Evolutionary conservation across 2,329 filamentous ascomycete genomes (phyloP).

Genomic region (Penicillium glabrum): DNA sequence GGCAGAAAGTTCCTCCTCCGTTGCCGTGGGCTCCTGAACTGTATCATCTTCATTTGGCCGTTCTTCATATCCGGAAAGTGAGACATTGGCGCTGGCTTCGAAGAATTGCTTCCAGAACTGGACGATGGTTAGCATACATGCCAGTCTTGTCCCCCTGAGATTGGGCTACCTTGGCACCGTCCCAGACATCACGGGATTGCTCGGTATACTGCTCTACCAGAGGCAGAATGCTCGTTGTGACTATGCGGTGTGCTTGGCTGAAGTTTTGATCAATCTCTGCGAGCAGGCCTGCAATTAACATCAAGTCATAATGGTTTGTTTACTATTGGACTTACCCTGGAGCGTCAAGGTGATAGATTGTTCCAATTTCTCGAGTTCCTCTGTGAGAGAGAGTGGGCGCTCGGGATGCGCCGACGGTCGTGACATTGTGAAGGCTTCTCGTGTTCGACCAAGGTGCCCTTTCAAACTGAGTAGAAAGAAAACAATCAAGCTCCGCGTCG

Average conservation of each 20-base stretch:
- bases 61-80: conserved; percentile 91
- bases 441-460: neutral
- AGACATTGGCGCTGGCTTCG: conserved; percentile 96
- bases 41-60: conserved; percentile 61
- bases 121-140: conserved; percentile 3
- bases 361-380: conserved; percentile 93
- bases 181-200: conserved; percentile 92
- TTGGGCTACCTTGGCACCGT: conserved; percentile 78
- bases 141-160: neutral
- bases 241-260: conserved; percentile 92
- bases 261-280: conserved; percentile 98
- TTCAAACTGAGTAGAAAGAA: neutral
- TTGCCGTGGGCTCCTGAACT: conserved; percentile 51
- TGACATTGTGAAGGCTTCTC: conserved; percentile 44
- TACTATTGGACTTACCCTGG: conserved; percentile 62
- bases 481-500: conserved; percentile 2
- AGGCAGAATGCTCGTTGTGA: conserved; percentile 88
- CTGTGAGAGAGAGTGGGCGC: conserved; percentile 74
- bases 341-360: conserved; percentile 95
- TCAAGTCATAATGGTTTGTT: conserved; percentile 10
- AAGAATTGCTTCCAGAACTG: conserved; percentile 99
- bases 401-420: conserved; percentile 49
- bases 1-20: conserved; percentile 57
- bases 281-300: conserved; percentile 10
- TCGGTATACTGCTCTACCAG: conserved; percentile 94